Conservation (phyloP, 164 flowering plant species). For the Saururus chinensis region DNA sequence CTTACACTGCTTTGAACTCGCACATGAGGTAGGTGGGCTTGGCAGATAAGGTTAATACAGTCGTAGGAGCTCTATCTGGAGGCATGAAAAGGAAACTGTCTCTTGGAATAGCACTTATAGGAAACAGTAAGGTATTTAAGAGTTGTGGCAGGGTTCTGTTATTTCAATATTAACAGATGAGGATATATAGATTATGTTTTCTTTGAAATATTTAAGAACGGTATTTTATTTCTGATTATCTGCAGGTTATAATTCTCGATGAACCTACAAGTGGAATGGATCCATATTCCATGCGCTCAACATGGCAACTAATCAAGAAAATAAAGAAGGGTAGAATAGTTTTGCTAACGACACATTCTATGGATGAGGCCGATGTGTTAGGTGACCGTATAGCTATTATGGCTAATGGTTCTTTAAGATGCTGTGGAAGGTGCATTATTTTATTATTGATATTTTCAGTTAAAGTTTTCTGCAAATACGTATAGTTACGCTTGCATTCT, state of each 20-base stretch:
- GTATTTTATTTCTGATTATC: background rate
- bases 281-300: conserved; percentile 97
- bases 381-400: conserved; percentile 99
- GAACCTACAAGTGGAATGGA: conserved; percentile 99
- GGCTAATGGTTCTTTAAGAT: conserved; percentile 93
- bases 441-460: no score
- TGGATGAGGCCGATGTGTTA: conserved; percentile 96
- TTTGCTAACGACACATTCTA: conserved; percentile 91
- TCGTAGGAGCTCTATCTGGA: conserved; percentile 81
- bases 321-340: conserved; percentile 85
- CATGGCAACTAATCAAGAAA: conserved; percentile 92
- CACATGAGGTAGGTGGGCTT: conserved; percentile 59
- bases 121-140: conserved; percentile 76
- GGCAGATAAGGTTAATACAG: conserved; percentile 66
- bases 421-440: conserved; percentile 82
- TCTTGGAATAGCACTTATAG: conserved; percentile 87
- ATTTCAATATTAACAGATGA: conserved; percentile 5
- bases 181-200: no score
- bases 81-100: conserved; percentile 98
- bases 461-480: background rate
- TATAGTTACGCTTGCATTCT: background rate
- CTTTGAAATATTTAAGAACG: background rate
- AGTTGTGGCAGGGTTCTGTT: background rate
- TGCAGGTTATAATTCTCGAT: conserved; percentile 87
- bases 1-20: background rate